phyloP scores from a whole-genome alignment of 1,284 basidiomycete genomes.

The Somion occarium region DNA sequence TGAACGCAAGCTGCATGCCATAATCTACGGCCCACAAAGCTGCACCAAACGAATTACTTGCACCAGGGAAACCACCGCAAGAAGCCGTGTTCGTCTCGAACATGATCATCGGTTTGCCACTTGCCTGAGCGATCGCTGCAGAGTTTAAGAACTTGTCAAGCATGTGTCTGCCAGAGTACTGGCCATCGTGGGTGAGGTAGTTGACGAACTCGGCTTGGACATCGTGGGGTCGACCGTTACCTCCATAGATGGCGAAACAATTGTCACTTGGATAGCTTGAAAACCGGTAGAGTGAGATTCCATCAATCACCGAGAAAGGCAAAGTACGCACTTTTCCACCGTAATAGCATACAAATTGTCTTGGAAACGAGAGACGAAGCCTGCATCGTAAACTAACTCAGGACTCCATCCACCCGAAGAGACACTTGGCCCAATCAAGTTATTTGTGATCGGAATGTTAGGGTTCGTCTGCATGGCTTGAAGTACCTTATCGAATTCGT shows the following conservation, averaged over 20 bases:
- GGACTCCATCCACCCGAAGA: conserved; percentile 40
- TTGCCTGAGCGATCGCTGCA: conserved; percentile 36
- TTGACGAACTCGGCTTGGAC: conserved; percentile 50
- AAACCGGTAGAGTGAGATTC: background rate
- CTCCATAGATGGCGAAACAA: conserved; percentile 29
- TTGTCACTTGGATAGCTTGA: conserved; percentile 47
- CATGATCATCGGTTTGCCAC: conserved; percentile 49
- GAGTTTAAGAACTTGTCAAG: conserved; percentile 48
- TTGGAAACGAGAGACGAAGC: conserved; percentile 36
- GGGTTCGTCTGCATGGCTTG: conserved; percentile 33
- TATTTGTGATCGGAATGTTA: conserved; percentile 30
- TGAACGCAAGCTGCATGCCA: conserved; percentile 54
- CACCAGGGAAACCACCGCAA: conserved; percentile 51
- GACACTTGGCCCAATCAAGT: conserved; percentile 48
- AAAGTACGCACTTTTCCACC: conserved; percentile 42
- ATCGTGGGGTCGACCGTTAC: conserved; percentile 20
- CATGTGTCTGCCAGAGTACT: conserved; percentile 37
- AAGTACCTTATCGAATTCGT: conserved; percentile 44
- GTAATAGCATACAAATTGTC: conserved; percentile 35
- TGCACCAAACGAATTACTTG: conserved; percentile 58
- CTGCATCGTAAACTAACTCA: conserved; percentile 41
- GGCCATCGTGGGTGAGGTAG: conserved; percentile 48
- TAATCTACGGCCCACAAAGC: conserved; percentile 72
- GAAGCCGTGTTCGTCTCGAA: conserved; percentile 55
- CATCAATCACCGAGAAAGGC: background rate